Conservation (phyloP, 257 asterid genomes). For the Przewalskia tangutica region DNA sequence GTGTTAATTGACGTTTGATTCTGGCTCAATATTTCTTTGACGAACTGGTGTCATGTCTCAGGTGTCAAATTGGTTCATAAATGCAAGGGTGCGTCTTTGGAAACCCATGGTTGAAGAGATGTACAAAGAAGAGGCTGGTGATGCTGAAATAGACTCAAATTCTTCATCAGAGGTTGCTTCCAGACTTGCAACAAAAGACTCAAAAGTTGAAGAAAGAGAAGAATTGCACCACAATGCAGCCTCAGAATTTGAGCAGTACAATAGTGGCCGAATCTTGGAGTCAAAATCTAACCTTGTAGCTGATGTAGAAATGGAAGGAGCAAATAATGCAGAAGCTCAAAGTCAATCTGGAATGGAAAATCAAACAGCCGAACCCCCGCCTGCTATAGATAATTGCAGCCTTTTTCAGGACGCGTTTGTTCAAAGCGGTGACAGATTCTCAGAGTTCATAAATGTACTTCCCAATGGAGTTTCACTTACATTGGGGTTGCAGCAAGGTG, state of each 20-base stretch:
- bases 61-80: slow-evolving; percentile 99
- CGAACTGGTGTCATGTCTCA: slow-evolving; percentile 11
- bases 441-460: slow-evolving; percentile 31
- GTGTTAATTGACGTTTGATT: neutral
- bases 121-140: slow-evolving; percentile 80
- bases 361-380: slow-evolving; percentile 15
- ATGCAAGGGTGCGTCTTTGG: slow-evolving; percentile 92
- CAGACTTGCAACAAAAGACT: slow-evolving; percentile 16
- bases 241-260: slow-evolving; percentile 15
- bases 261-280: slow-evolving; percentile 20
- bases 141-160: slow-evolving; percentile 47
- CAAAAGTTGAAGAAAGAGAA: slow-evolving; percentile 34
- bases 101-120: slow-evolving; percentile 97
- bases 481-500: slow-evolving; percentile 64
- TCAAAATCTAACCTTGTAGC: slow-evolving; percentile 28
- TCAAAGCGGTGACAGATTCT: slow-evolving; percentile 22
- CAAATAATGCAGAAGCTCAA: slow-evolving; percentile 19
- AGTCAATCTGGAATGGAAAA: slow-evolving; percentile 19
- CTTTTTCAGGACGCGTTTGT: slow-evolving; percentile 13
- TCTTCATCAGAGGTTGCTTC: slow-evolving; percentile 46
- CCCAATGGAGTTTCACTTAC: slow-evolving; percentile 51
- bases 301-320: slow-evolving; percentile 36
- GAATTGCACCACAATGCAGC: slow-evolving; percentile 28
- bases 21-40: slow-evolving; percentile 9
- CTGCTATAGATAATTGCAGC: slow-evolving; percentile 5